Evolutionary conservation across 345 rosid species (phyloP), one percentile per base, ranked within the genome.

Genomic region (Orychophragmus violaceus): DNA sequence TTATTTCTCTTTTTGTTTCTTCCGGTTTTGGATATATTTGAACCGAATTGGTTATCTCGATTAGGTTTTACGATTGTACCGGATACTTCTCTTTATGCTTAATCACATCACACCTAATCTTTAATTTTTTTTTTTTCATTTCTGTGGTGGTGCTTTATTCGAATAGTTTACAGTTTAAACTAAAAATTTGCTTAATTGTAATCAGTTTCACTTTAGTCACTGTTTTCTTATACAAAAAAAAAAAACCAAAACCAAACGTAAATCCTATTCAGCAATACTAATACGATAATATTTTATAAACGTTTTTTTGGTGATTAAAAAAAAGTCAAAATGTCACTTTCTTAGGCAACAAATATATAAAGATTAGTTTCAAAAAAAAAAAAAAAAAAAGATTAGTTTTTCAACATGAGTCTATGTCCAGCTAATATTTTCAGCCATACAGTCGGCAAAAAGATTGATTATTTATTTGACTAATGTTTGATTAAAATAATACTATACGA

Each of bases 361-460:
- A n/a, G n/a, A n/a, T n/a, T n/a, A n/a, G n/a, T n/a, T n/a, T n/a
- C n/a, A n/a, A n/a, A n/a, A n/a, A n/a, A n/a, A n/a, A n/a, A n/a
- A n/a, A n/a, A n/a, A n/a, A n/a, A n/a, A n/a, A n/a, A 8, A 6
- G 46, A 44, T 44, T 54, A 45, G 16, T 70, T 45, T 64, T 39
- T 57, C 21, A 67, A 58, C 58, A 68, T 45, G 66, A 77, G 62
- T 46, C 59, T 75, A 69, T 75, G 57, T 51, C 76, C 78, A 58
- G 69, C 80, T 79, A 74, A 71, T 74, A 73, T 76, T 69, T 68
- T 79, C 82, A 66, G 78, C 78, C 66, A 66, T 63, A 59, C 49
- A 69, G 50, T 61, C 39, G 76, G 66, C 62, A 55, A 60, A 41
- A 39, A 30, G 50, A 69, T 76, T 13, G 45, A 62, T 56, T 69